phyloP scores from a whole-genome alignment of 371 early-diverging fungal genomes.

The Thermomucor indicae-seudaticae region DNA sequence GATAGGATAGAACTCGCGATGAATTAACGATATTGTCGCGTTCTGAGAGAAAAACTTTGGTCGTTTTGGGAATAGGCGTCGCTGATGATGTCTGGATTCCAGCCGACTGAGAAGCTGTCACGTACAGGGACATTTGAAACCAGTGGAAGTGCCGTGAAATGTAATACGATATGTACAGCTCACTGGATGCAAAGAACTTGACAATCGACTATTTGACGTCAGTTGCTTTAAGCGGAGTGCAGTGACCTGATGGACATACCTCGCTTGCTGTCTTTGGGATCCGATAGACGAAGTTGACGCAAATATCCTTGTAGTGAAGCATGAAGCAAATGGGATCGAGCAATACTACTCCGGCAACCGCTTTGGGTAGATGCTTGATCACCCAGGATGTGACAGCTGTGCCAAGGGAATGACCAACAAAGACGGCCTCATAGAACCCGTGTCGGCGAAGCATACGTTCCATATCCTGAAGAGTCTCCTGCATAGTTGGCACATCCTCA shows the following conservation, averaged over 20 bases:
- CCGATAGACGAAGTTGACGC: slow-evolving; percentile 67
- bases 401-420: slow-evolving; percentile 71
- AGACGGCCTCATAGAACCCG: slow-evolving; percentile 53
- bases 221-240: background rate
- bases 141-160: slow-evolving; percentile 67
- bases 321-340: slow-evolving; percentile 71
- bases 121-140: slow-evolving; percentile 55
- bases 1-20: slow-evolving; percentile 35
- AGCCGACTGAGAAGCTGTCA: slow-evolving; percentile 17
- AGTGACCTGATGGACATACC: no score
- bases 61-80: slow-evolving; percentile 21
- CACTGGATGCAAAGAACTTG: slow-evolving; percentile 64
- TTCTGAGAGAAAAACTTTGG: slow-evolving; percentile 44
- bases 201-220: slow-evolving; percentile 36
- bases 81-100: slow-evolving; percentile 12
- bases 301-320: slow-evolving; percentile 61
- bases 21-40: slow-evolving; percentile 51
- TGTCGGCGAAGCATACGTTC: slow-evolving; percentile 57
- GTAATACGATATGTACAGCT: slow-evolving; percentile 63
- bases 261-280: slow-evolving; percentile 58
- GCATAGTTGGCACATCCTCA: slow-evolving; percentile 57
- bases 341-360: slow-evolving; percentile 51
- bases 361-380: slow-evolving; percentile 35
- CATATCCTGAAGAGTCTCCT: slow-evolving; percentile 56
- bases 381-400: slow-evolving; percentile 53